Evolutionary conservation across 495 filamentous ascomycete species (phyloP).

Genomic region (Lasiosphaeria hispida): DNA sequence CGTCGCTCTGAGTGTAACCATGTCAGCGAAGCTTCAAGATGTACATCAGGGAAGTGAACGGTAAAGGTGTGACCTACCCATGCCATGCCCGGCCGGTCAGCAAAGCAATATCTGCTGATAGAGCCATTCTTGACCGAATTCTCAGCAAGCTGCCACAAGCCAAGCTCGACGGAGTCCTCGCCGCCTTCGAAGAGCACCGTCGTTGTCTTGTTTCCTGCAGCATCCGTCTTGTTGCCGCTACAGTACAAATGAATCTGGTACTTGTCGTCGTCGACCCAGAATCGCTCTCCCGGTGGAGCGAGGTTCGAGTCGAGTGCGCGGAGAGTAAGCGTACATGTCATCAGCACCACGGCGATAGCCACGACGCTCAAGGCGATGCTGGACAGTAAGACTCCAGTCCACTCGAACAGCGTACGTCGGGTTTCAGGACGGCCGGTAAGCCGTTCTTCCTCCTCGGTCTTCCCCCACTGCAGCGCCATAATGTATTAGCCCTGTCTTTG

Average conservation of each 20-base stretch:
- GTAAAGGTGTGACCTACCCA: slow-evolving; percentile 53
- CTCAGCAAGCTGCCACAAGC: slow-evolving; percentile 68
- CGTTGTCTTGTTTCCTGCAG: slow-evolving; percentile 48
- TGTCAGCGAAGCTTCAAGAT: not conserved
- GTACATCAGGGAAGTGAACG: not conserved
- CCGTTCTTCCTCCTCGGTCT: slow-evolving; percentile 85
- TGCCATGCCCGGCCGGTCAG: slow-evolving; percentile 84
- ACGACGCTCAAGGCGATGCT: slow-evolving; percentile 66
- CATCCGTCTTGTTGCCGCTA: slow-evolving; percentile 60
- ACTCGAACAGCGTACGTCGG: slow-evolving; percentile 75
- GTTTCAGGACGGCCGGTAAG: slow-evolving; percentile 88
- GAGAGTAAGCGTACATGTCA: slow-evolving; percentile 75
- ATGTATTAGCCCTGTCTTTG: no score
- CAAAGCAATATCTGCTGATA: slow-evolving; percentile 89
- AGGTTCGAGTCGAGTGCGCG: slow-evolving; percentile 73
- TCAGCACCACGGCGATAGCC: slow-evolving; percentile 62
- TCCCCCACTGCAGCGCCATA: slow-evolving; percentile 62
- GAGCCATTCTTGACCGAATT: slow-evolving; percentile 66
- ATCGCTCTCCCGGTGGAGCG: slow-evolving; percentile 64
- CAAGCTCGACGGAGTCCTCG: slow-evolving; percentile 71
- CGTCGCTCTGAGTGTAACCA: slow-evolving; percentile 65
- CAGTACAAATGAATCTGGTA: slow-evolving; percentile 87
- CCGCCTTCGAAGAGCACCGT: slow-evolving; percentile 85
- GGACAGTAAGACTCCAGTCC: slow-evolving; percentile 76
- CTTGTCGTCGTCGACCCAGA: slow-evolving; percentile 74